A percentile compares a stretch with the other conserved stretches of the same genome.
Conservation (phyloP, 2,329 filamentous ascomycete species). For the Fusarium continuum region DNA sequence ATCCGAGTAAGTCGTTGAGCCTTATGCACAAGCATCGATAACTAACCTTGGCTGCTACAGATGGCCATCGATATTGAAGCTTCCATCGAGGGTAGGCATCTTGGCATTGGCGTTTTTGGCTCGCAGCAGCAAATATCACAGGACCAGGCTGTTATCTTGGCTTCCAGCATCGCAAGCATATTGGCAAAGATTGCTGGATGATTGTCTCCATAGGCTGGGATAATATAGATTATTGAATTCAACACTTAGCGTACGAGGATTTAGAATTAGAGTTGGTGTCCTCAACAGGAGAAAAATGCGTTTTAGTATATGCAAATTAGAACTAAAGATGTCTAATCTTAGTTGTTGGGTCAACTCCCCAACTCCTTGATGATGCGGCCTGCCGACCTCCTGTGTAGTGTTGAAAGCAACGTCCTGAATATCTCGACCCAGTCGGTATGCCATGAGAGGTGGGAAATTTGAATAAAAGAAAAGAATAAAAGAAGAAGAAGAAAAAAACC, state of each 20-base stretch:
- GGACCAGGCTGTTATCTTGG: conserved; percentile 40
- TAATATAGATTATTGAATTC: not conserved
- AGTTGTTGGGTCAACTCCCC: conserved; percentile 5
- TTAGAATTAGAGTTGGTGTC: not conserved
- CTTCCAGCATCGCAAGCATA: conserved; percentile 37
- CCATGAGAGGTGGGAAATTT: not conserved
- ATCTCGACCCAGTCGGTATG: not conserved
- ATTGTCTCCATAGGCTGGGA: not conserved
- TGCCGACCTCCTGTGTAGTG: not conserved
- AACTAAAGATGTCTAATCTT: not conserved
- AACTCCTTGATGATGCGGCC: conserved; percentile 25
- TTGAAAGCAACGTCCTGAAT: not conserved
- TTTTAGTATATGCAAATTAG: conserved; percentile 1
- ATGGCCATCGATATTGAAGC: conserved; percentile 54
- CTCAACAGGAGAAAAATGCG: not conserved
- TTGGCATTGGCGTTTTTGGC: conserved; percentile 56
- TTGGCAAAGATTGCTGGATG: conserved; percentile 21
- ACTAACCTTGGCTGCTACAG: conserved; percentile 38
- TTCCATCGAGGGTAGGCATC: conserved; percentile 42
- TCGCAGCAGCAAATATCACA: conserved; percentile 42
- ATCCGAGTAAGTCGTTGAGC: conserved; percentile 43
- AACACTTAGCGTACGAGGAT: not conserved
- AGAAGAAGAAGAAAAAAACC: not conserved
- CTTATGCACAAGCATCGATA: too few species aligned
- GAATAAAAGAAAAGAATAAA: not conserved